phyloP scores from a whole-genome alignment of 768 basidiomycete species.

The Brasilioporus rufonigricans region DNA sequence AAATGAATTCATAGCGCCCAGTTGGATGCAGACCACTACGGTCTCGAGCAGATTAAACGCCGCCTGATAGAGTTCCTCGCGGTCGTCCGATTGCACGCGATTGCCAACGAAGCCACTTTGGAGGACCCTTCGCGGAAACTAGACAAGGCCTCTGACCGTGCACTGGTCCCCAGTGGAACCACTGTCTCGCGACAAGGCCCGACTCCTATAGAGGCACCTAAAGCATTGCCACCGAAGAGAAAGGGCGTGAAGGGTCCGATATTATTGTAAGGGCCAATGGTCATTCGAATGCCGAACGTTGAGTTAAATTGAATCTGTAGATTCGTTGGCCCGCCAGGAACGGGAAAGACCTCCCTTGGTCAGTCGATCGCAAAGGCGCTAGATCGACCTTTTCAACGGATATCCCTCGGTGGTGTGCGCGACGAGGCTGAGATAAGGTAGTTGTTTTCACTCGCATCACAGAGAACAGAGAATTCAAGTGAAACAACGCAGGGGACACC shows the following conservation, averaged over 20 bases:
- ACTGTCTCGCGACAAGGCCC: slow-evolving; percentile 11
- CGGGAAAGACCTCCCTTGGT: slow-evolving; percentile 89
- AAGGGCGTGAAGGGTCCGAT: slow-evolving; percentile 69
- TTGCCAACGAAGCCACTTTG: slow-evolving; percentile 20
- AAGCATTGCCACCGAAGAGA: slow-evolving; percentile 12
- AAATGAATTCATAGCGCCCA: slow-evolving; percentile 39
- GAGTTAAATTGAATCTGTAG: slow-evolving; percentile 32
- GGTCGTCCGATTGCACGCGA: slow-evolving; percentile 61
- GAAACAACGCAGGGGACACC: slow-evolving; percentile 44
- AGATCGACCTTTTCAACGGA: slow-evolving; percentile 84
- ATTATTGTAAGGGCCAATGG: slow-evolving; percentile 46
- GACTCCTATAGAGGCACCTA: slow-evolving; percentile 2
- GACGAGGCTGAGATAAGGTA: slow-evolving; percentile 83
- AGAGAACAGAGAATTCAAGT: slow-evolving; percentile 3
- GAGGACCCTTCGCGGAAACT: slow-evolving; percentile 17
- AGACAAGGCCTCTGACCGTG: slow-evolving; percentile 20
- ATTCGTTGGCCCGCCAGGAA: slow-evolving; percentile 89
- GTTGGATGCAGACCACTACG: slow-evolving; percentile 89
- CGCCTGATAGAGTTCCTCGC: slow-evolving; percentile 90
- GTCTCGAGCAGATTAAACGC: slow-evolving; percentile 90
- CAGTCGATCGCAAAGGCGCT: slow-evolving; percentile 84
- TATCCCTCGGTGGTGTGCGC: slow-evolving; percentile 87
- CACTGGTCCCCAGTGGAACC: slow-evolving; percentile 21
- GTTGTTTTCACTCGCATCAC: slow-evolving; percentile 4
- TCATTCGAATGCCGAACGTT: background rate